A percentile compares a stretch with the other conserved stretches of the same genome.
phyloP scores from a whole-genome alignment of 2,329 filamentous ascomycete genomes.

The Colletotrichum somersetense region DNA sequence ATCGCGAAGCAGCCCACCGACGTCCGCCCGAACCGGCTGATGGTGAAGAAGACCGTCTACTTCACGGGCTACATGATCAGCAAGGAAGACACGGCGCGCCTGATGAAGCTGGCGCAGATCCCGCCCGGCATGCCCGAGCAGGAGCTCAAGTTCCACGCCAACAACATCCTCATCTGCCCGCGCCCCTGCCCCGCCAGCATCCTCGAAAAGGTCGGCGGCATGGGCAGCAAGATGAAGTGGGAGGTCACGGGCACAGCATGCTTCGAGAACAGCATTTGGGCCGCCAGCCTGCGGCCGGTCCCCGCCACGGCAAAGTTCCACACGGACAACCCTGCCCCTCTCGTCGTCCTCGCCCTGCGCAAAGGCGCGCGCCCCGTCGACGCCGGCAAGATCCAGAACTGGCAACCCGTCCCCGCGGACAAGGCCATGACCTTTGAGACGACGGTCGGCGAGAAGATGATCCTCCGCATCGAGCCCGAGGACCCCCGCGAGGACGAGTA shows the following conservation, averaged over 20 bases:
- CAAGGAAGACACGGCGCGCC: constrained; percentile 76
- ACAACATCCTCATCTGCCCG: constrained; percentile 91
- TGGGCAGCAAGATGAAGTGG: constrained; percentile 87
- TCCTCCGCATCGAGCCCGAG: constrained; percentile 84
- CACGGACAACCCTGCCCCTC: constrained; percentile 82
- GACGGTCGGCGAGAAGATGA: constrained; percentile 86
- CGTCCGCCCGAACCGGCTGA: constrained; percentile 61
- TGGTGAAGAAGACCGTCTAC: constrained; percentile 88
- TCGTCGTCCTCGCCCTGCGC: constrained; percentile 85
- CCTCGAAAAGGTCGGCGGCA: constrained; percentile 86
- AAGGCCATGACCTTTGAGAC: constrained; percentile 84
- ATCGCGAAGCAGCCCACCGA: constrained; percentile 55
- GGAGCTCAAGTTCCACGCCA: constrained; percentile 85
- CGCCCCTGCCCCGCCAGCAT: constrained; percentile 79
- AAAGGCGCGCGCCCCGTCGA: constrained; percentile 83
- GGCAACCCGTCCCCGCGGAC: constrained; percentile 80
- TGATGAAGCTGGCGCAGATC: constrained; percentile 77
- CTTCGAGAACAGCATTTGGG: constrained; percentile 88
- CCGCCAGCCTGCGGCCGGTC: constrained; percentile 81
- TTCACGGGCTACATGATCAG: constrained; percentile 93
- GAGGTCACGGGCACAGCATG: constrained; percentile 81
- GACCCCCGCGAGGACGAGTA: constrained; percentile 71
- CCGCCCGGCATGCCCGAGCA: constrained; percentile 72
- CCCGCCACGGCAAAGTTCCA: constrained; percentile 76
- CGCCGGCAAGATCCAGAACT: constrained; percentile 83